Percentiles rank a stretch among this genome's conserved stretches.
These are phyloP conservation scores for Cystobasidium sp. DNA, from an alignment of 1,284 basidiomycete species.

Conservation along the genomic window DNA sequence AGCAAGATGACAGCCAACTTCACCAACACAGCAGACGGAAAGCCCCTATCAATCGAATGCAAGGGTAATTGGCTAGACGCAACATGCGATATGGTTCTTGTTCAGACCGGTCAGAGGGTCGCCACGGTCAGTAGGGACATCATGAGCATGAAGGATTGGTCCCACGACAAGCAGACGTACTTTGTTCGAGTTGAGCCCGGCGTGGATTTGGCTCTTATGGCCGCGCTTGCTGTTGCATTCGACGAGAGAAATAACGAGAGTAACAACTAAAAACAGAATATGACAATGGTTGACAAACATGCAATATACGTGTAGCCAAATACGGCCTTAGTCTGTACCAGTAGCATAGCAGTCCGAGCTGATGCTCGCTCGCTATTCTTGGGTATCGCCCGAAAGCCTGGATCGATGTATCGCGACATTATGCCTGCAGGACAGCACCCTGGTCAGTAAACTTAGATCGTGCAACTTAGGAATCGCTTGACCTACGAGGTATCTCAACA, in stretches of 20 bases:
- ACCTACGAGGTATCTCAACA: constrained; percentile 51
- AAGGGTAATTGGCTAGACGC: constrained; percentile 41
- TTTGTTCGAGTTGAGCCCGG: constrained; percentile 56
- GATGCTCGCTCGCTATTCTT: not conserved
- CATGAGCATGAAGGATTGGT: constrained; percentile 53
- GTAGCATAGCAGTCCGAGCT: not conserved
- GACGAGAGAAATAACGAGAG: constrained; percentile 57
- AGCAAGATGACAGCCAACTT: constrained; percentile 56
- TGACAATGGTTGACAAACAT: not conserved
- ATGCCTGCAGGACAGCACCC: not conserved
- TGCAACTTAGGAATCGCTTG: not conserved
- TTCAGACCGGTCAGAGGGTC: constrained; percentile 50
- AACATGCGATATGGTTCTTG: constrained; percentile 24
- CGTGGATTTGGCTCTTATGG: constrained; percentile 59
- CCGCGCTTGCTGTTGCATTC: constrained; percentile 59
- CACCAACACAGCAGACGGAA: constrained; percentile 51
- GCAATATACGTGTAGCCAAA: not conserved
- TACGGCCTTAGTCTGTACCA: not conserved
- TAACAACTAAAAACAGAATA: constrained; percentile 19
- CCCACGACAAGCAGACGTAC: constrained; percentile 55
- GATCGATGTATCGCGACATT: not conserved
- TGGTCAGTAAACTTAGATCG: not conserved
- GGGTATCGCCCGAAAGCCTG: no score
- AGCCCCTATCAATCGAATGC: constrained; percentile 49
- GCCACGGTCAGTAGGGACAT: constrained; percentile 56